A percentile compares a stretch with the other conserved stretches of the same genome.
Conservation (phyloP, 2,329 filamentous ascomycete species). For the Epichloe scottii region DNA sequence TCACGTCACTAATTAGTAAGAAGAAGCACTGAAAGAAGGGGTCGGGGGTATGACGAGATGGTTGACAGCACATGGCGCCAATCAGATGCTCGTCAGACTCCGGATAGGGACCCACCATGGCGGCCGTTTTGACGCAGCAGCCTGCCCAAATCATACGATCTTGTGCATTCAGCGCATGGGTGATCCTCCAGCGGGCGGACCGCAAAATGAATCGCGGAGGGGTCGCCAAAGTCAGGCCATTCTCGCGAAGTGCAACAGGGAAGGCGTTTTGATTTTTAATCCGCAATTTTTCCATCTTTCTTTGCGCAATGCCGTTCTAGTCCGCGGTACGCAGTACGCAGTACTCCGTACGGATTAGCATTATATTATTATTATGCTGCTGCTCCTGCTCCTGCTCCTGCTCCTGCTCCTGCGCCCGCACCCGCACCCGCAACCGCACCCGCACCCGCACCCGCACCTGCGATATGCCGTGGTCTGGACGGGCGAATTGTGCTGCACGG, state of each 20-base stretch:
- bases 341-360: too few species aligned
- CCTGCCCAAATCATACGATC: slow-evolving; percentile 8
- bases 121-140: slow-evolving; percentile 1
- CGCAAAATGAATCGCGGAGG: slow-evolving; percentile 3
- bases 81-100: neutral
- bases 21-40: too few species aligned
- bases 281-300: neutral
- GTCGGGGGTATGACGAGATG: neutral
- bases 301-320: too few species aligned
- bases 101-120: slow-evolving; percentile 2
- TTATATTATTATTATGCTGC: neutral
- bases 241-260: neutral
- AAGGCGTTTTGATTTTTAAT: neutral
- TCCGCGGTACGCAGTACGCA: too few species aligned
- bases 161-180: slow-evolving; percentile 8
- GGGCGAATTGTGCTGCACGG: too few species aligned
- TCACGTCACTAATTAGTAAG: too few species aligned
- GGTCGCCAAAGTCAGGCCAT: slow-evolving; percentile 10
- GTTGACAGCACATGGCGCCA: neutral
- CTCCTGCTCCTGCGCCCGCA: neutral
- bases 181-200: neutral
- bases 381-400: neutral
- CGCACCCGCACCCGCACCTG: too few species aligned
- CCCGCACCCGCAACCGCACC: too few species aligned
- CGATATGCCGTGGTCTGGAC: too few species aligned